These are phyloP conservation scores for Beta corolliflora DNA, from an alignment of 179 eudicot species.

Conservation along the genomic window DNA sequence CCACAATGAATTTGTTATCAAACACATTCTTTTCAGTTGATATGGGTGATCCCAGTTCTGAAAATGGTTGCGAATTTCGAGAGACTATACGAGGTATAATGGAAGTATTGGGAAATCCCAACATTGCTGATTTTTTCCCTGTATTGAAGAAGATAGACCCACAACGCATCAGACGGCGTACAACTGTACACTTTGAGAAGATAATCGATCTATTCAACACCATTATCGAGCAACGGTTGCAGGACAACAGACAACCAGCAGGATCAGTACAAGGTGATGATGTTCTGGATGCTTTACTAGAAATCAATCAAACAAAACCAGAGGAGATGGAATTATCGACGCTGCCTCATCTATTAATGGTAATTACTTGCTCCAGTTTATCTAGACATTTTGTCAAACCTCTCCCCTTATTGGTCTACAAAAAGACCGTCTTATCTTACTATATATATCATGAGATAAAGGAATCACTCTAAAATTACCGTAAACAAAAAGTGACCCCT, in stretches of 20 bases:
- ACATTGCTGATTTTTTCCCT: conserved; percentile 57
- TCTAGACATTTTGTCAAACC: neutral
- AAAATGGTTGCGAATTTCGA: conserved; percentile 36
- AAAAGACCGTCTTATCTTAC: no score
- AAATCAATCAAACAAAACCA: neutral
- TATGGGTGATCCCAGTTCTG: conserved; percentile 35
- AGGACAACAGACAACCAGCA: conserved; percentile 6
- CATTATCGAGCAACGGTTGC: neutral
- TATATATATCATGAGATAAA: no score
- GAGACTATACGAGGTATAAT: conserved; percentile 33
- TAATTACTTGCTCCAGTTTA: neutral
- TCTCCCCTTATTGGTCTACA: no score
- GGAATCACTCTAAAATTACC: no score
- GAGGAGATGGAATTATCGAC: neutral
- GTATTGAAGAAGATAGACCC: conserved; percentile 43
- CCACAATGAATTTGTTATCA: conserved; percentile 31
- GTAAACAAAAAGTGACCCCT: no score
- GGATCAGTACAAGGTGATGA: neutral
- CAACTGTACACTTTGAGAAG: conserved; percentile 24
- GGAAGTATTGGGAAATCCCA: conserved; percentile 50
- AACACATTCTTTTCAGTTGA: conserved; percentile 39
- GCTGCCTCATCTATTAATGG: neutral
- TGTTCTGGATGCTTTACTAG: conserved; percentile 5
- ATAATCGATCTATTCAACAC: neutral
- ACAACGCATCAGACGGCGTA: conserved; percentile 41